A percentile compares a stretch with the other conserved stretches of the same genome.
Evolutionary conservation across 1,284 basidiomycete species (phyloP).

Genomic region (Pyrrhoderma noxium): DNA sequence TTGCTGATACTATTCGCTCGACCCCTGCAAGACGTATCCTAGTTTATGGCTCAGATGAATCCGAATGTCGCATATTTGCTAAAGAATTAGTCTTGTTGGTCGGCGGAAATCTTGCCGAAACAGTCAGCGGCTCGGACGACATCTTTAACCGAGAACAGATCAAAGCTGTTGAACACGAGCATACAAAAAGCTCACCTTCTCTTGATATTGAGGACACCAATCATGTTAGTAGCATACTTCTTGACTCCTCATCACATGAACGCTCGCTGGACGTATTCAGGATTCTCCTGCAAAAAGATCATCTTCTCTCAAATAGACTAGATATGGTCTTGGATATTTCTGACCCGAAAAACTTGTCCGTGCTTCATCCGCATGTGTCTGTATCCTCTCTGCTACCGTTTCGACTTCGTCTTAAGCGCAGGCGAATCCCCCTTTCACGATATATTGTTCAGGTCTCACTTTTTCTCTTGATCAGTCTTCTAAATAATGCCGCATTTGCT

Average conservation of each 20-base stretch:
- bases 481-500: constrained; percentile 90
- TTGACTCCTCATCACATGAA: neutral
- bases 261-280: neutral
- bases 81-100: neutral
- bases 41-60: constrained; percentile 1
- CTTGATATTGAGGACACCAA: neutral
- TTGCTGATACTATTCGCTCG: neutral
- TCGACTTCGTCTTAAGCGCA: constrained; percentile 41
- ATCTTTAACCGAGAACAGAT: neutral
- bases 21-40: neutral
- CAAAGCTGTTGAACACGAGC: neutral
- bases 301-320: neutral
- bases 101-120: neutral
- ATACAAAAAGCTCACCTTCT: neutral
- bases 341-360: neutral
- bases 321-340: constrained; percentile 16
- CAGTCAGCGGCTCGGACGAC: neutral
- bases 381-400: constrained; percentile 21
- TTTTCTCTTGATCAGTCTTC: constrained; percentile 73
- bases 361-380: constrained; percentile 10
- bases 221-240: neutral
- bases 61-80: neutral
- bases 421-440: constrained; percentile 64
- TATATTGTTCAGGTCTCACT: constrained; percentile 81
- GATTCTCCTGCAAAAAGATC: constrained; percentile 7